A percentile compares a stretch with the other conserved stretches of the same genome.
phyloP scores from a whole-genome alignment of 768 basidiomycete genomes.

The Hebeloma cylindrosporum region DNA sequence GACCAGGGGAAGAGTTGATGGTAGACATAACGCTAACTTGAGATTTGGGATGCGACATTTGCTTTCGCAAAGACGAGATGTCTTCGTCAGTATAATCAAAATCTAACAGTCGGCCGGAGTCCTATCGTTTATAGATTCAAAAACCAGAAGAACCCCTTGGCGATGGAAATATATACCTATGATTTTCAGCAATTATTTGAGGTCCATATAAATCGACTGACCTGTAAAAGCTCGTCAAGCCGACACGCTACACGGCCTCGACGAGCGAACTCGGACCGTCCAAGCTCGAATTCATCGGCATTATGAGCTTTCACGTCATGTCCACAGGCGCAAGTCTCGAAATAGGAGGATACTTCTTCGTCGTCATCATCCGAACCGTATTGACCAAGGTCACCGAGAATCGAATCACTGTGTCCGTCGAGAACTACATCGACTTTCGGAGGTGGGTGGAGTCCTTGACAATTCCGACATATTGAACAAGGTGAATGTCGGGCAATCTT shows the following conservation, averaged over 20 bases:
- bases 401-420: constrained; percentile 51
- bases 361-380: constrained; percentile 76
- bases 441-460: constrained; percentile 70
- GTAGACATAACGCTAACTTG: constrained; percentile 49
- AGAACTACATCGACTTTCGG: constrained; percentile 56
- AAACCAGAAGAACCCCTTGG: not conserved
- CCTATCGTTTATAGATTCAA: constrained; percentile 42
- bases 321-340: constrained; percentile 66
- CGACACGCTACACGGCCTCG: constrained; percentile 73
- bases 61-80: constrained; percentile 65
- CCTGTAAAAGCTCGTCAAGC: constrained; percentile 82
- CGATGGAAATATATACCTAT: constrained; percentile 11
- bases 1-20: constrained; percentile 53
- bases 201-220: constrained; percentile 33
- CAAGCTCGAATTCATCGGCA: constrained; percentile 57
- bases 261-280: constrained; percentile 65
- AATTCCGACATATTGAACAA: constrained; percentile 66
- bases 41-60: constrained; percentile 59
- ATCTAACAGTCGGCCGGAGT: constrained; percentile 72
- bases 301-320: constrained; percentile 66
- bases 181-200: constrained; percentile 6
- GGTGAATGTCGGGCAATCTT: constrained; percentile 84
- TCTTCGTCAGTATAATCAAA: constrained; percentile 75
- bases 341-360: constrained; percentile 56
- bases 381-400: constrained; percentile 55